Conservation (phyloP, 1,284 basidiomycete genomes). For the Cryptococcus wingfieldii region DNA sequence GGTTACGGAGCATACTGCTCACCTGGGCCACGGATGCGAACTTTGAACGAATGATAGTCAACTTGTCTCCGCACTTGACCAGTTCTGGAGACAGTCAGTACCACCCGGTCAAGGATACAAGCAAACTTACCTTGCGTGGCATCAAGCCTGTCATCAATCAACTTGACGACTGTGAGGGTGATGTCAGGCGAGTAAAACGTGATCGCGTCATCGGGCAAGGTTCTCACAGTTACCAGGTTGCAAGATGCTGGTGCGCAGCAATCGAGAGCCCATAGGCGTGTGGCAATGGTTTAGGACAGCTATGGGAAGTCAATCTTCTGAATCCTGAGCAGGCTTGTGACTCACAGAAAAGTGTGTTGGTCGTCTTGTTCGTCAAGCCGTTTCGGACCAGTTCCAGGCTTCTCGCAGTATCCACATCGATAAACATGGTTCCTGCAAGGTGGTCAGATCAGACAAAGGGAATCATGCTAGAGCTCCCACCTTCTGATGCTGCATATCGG, state of each 20-base stretch:
- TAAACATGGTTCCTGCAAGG: conserved; percentile 75
- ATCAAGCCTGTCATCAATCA: conserved; percentile 75
- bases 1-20: not conserved
- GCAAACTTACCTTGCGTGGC: conserved; percentile 66
- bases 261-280: conserved; percentile 79
- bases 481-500: conserved; percentile 66
- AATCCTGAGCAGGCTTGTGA: not conserved
- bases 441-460: not conserved
- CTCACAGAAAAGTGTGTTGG: conserved; percentile 52
- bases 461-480: conserved; percentile 23
- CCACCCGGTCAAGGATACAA: too few species aligned
- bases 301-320: not conserved
- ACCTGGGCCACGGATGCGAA: not conserved
- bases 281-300: conserved; percentile 67
- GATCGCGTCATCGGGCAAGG: not conserved
- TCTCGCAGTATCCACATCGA: conserved; percentile 77
- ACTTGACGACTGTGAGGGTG: conserved; percentile 53
- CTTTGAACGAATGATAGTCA: conserved; percentile 3
- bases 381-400: conserved; percentile 85
- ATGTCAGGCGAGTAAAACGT: not conserved
- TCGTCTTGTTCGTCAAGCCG: conserved; percentile 59
- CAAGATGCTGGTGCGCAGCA: conserved; percentile 74
- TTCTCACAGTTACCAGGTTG: conserved; percentile 69
- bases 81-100: not conserved
- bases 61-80: not conserved